Conservation (phyloP, 2,329 filamentous ascomycete species). For the Paecilomyces fulvus region DNA sequence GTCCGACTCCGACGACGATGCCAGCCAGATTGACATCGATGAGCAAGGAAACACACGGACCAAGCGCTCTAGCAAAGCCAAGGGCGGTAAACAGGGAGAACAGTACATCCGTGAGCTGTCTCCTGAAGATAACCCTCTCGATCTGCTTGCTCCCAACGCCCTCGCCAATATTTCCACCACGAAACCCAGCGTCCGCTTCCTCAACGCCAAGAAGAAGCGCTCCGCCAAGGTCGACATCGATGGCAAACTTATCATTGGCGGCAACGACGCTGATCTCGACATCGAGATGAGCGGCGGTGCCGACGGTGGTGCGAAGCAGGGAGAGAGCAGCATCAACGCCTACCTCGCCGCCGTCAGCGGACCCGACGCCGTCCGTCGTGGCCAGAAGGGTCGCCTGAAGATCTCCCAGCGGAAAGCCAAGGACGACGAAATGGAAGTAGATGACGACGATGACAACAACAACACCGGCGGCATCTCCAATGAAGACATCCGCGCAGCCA, state of each 20-base stretch:
- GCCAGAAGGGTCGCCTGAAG: conserved; percentile 53
- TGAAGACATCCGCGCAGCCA: conserved; percentile 1
- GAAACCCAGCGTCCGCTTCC: conserved; percentile 53
- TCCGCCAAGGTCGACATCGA: conserved; percentile 36
- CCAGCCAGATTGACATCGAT: conserved; percentile 35
- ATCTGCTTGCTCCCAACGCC: conserved; percentile 80
- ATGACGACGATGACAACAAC: conserved; percentile 40
- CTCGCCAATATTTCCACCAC: conserved; percentile 90
- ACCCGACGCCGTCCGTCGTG: conserved; percentile 49
- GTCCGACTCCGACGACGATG: conserved; percentile 53
- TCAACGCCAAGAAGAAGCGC: conserved; percentile 33
- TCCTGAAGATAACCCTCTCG: conserved; percentile 83
- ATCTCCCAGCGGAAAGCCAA: conserved; percentile 41
- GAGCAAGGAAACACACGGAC: conserved; percentile 22
- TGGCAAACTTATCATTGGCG: conserved; percentile 37
- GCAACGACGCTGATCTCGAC: conserved; percentile 24
- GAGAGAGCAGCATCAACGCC: conserved; percentile 44
- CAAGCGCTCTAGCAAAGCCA: conserved; percentile 25
- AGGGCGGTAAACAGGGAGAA: conserved; percentile 44
- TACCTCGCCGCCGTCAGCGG: conserved; percentile 55
- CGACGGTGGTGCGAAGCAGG: conserved; percentile 14
- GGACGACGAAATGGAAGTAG: conserved; percentile 37
- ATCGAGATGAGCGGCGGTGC: conserved; percentile 41
- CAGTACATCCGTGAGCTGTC: conserved; percentile 78
- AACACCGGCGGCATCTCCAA: conserved; percentile 10